Percentiles rank a stretch among this genome's conserved stretches.
Evolutionary conservation across 345 rosid species (phyloP).

Genomic region (Conringia planisiliqua): DNA sequence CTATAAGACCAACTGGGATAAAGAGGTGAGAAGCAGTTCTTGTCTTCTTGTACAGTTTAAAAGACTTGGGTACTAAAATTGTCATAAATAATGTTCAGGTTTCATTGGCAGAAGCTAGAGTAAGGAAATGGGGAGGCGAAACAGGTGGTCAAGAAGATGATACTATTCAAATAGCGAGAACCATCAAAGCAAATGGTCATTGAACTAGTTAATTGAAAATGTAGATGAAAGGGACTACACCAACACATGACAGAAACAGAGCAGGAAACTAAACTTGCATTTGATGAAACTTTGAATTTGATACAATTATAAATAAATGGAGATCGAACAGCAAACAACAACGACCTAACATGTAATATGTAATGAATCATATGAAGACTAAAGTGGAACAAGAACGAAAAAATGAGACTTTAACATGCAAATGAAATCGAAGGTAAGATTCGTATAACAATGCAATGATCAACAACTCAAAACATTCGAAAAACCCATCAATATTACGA

Average conservation of each 20-base stretch:
- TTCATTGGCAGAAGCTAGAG: constrained; percentile 49
- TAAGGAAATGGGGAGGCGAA: constrained; percentile 52
- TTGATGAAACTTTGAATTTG: background rate
- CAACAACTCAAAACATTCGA: background rate
- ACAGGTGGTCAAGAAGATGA: background rate
- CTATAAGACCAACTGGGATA: constrained; percentile 49
- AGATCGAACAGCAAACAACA: background rate
- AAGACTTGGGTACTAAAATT: background rate
- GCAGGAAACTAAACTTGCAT: background rate
- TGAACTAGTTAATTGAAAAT: background rate
- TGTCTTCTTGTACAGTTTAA: background rate
- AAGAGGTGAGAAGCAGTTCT: constrained; percentile 35
- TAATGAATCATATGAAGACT: background rate
- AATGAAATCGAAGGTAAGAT: background rate
- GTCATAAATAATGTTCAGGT: constrained; percentile 39
- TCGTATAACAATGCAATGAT: background rate
- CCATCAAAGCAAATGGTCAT: background rate
- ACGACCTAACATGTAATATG: background rate
- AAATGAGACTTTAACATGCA: background rate
- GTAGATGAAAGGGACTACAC: background rate
- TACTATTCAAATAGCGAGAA: background rate
- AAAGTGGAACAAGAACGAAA: background rate
- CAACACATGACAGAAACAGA: background rate
- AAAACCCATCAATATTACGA: background rate
- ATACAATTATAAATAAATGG: background rate